A percentile compares a stretch with the other conserved stretches of the same genome.
These are phyloP conservation scores for Pichia membranifaciens DNA, from an alignment of 805 yeast genomes.

Conservation along the genomic window DNA sequence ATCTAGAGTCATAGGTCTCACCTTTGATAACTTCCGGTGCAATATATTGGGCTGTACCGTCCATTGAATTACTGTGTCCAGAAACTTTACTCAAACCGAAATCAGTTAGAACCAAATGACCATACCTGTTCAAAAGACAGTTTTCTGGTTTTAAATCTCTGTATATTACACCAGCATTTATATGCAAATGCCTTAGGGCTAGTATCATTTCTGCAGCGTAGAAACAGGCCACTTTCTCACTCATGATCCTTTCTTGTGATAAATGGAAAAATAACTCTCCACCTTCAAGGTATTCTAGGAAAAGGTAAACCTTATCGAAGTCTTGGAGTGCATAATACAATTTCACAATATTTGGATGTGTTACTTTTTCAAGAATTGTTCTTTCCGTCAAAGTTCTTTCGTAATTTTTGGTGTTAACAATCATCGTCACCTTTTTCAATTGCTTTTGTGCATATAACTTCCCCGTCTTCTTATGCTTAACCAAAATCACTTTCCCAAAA, in stretches of 20 bases:
- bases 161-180: slow-evolving; percentile 70
- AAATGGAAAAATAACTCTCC: slow-evolving; percentile 75
- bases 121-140: slow-evolving; percentile 68
- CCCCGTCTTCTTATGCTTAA: slow-evolving; percentile 56
- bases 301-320: slow-evolving; percentile 61
- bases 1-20: slow-evolving; percentile 66
- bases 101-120: slow-evolving; percentile 79
- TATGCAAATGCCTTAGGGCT: slow-evolving; percentile 70
- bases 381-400: slow-evolving; percentile 80
- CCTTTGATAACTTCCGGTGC: slow-evolving; percentile 87
- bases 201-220: slow-evolving; percentile 77
- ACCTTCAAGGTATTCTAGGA: slow-evolving; percentile 80
- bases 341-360: slow-evolving; percentile 78
- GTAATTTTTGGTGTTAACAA: slow-evolving; percentile 49
- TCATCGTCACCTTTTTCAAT: slow-evolving; percentile 71
- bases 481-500: slow-evolving; percentile 79
- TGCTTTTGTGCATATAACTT: slow-evolving; percentile 82
- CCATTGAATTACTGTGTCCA: slow-evolving; percentile 45
- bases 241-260: slow-evolving; percentile 40
- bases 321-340: slow-evolving; percentile 83
- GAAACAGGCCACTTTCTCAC: slow-evolving; percentile 65
- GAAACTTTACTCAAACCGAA: slow-evolving; percentile 67
- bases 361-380: slow-evolving; percentile 61
- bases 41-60: slow-evolving; percentile 80
- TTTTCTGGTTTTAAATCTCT: slow-evolving; percentile 89